Evolutionary conservation across 495 filamentous ascomycete species (phyloP), one percentile per base, ranked within the genome.

Genomic region (Haplographium delicatum): DNA sequence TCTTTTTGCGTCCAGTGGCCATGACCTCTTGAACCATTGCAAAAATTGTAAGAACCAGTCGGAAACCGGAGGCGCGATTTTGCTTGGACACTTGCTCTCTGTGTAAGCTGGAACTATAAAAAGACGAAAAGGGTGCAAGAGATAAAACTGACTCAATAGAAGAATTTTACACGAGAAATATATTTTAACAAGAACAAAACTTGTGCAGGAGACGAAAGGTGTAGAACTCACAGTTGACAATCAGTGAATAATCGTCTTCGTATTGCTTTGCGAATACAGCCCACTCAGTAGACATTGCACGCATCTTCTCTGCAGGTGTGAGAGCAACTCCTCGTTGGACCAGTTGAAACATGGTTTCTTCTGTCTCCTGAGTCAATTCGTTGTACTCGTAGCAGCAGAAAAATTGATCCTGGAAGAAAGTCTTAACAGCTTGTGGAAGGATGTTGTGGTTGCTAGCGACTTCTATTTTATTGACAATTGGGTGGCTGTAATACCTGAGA

Each of bases 261-360:
- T 67, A 66, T 15, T 65, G 50, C 42, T 60, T 60, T 0, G 66
- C 62, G 31, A 72, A 69, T 0, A 50, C 59, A 24, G 75, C 73
- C 73, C 73, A 76, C 9, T 54, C 50, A 0, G 73, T 72, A 0
- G 62, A 69, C 22, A 63, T 66, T 15, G 73, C 73, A 31, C 63
- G 62, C 50, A 76, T 68, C 58, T 75, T 75, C 46, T 76, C 73
- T 4, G 73, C 73, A n/a, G 65, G 61, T 1, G 64, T 70, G 16
- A 76, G 63, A 30, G 65, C 62, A 4, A 76, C 55, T 5, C 73
- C 73, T 31, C 67, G 58, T 45, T 76, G 73, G 1, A 76, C 73
- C 1, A 72, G 53, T 3, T 67, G 66, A 51, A 76, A 76, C 39
- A 76, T 61, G 5, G 72, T 72, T 41, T 76, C 73, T 44, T 76